Evolutionary conservation across 1,139 yeast species (phyloP), one percentile per base, ranked within the genome.

Genomic region (Sugiyamaella grinbergsii): DNA sequence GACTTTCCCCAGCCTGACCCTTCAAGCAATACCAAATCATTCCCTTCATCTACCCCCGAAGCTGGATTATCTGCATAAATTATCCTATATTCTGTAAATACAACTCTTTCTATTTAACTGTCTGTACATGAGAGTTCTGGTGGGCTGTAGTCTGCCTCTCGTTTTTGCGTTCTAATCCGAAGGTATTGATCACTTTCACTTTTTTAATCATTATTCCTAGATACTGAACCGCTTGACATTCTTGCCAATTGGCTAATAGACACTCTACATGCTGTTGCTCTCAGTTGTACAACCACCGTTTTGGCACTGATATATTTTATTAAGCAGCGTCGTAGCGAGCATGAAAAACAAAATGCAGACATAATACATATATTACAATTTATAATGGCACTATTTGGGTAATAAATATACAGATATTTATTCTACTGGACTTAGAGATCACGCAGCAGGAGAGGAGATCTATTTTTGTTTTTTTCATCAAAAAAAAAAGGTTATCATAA

Each of bases 1-100:
- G 61, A 56, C 42, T 44, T 49, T 15, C 46, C 50, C 10, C 23
- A 13, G 5, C 33, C 33, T 16, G 37, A 42, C 13, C n/a, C 53
- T 6, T 37, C 36, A 8, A 29, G 38, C 4, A 41, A 37, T 26
- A 24, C 34, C 24, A 45, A 38, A 16, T 33, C 52, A 1, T 8
- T 36, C 10, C 49, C 44, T 22, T 18, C 40, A 16, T 31, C 48
- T 7, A n/a, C 49, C 10, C 51, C 54, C 19, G 29, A 38, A 39
- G 54, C 54, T 4, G 47, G 48, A 20, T 32, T 43, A 13, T 43
- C 47, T 34, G 47, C 47, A 33, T 43, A 43, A 28, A 33, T 6
- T n/a, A 8, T 19, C 28, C 10, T 16, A 22, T 13, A 18, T 19
- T 41, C 20, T 41, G 45, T 41, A 41, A 41, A 41, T 41, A 43